phyloP scores from a whole-genome alignment of 495 filamentous ascomycete species.

The Penicillium waksmanii region DNA sequence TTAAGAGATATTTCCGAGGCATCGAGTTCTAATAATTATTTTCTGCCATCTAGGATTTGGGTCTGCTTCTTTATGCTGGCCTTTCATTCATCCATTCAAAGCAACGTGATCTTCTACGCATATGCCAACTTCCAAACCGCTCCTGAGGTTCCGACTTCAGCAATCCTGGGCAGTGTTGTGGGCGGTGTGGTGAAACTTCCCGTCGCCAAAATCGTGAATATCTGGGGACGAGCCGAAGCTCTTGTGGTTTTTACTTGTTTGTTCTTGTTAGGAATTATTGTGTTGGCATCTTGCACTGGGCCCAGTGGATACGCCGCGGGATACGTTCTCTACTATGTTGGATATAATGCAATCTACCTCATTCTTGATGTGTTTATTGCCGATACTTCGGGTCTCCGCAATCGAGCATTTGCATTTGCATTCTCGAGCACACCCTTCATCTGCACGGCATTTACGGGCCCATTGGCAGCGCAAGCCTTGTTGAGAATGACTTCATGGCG shows the following conservation, averaged over 20 bases:
- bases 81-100: conserved; percentile 34
- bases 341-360: conserved; percentile 57
- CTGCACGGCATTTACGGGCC: conserved; percentile 45
- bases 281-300: conserved; percentile 47
- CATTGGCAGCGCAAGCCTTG: conserved; percentile 36
- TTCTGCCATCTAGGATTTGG: conserved; percentile 32
- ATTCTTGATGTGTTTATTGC: conserved; percentile 52
- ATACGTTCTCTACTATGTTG: conserved; percentile 55
- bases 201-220: conserved; percentile 65
- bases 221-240: conserved; percentile 60
- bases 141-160: conserved; percentile 35
- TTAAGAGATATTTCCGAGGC: neutral
- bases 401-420: conserved; percentile 61
- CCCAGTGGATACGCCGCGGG: conserved; percentile 48
- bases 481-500: conserved; percentile 57
- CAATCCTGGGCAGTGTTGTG: conserved; percentile 51
- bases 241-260: conserved; percentile 25
- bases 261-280: conserved; percentile 38
- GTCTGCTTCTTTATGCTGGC: conserved; percentile 40
- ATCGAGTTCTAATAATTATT: conserved; percentile 18
- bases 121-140: conserved; percentile 36
- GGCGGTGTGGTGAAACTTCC: conserved; percentile 64
- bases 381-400: conserved; percentile 51
- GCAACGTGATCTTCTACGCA: conserved; percentile 36
- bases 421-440: conserved; percentile 57